phyloP scores from a whole-genome alignment of 345 rosid species.

The Angophora floribunda region DNA sequence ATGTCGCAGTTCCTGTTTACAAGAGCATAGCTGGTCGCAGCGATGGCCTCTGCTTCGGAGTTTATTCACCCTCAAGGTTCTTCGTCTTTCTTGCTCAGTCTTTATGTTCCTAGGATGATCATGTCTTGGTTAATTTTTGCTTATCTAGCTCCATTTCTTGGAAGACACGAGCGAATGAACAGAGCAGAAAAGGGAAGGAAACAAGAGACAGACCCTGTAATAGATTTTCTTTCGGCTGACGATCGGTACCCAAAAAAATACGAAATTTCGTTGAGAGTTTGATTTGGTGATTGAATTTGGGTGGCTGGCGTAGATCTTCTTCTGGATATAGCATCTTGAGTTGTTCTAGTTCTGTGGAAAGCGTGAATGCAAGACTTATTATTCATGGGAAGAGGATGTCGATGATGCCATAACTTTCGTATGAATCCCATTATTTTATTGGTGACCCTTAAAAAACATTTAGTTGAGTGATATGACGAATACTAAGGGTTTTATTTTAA shows the following conservation, averaged over 20 bases:
- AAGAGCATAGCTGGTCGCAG: background rate
- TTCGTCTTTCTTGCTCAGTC: background rate
- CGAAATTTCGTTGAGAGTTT: background rate
- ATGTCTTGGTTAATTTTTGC: background rate
- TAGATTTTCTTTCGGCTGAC: background rate
- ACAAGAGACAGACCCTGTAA: background rate
- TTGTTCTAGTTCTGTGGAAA: background rate
- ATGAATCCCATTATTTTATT: background rate
- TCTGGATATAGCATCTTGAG: background rate
- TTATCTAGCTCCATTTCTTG: background rate
- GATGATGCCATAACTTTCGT: background rate
- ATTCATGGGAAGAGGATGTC: background rate
- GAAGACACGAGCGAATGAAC: background rate
- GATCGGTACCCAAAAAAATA: background rate
- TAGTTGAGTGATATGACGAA: background rate
- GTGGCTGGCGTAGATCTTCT: background rate
- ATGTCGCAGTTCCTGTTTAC: background rate
- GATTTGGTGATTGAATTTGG: background rate
- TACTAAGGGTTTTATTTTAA: background rate
- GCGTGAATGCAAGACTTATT: background rate
- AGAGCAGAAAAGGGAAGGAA: background rate
- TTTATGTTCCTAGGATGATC: background rate
- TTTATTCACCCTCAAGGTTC: conserved; percentile 47
- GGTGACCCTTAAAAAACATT: background rate
- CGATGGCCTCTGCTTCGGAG: conserved; percentile 37